phyloP scores from a whole-genome alignment of 2,329 filamentous ascomycete species.

The Tympanopsis confertula region DNA sequence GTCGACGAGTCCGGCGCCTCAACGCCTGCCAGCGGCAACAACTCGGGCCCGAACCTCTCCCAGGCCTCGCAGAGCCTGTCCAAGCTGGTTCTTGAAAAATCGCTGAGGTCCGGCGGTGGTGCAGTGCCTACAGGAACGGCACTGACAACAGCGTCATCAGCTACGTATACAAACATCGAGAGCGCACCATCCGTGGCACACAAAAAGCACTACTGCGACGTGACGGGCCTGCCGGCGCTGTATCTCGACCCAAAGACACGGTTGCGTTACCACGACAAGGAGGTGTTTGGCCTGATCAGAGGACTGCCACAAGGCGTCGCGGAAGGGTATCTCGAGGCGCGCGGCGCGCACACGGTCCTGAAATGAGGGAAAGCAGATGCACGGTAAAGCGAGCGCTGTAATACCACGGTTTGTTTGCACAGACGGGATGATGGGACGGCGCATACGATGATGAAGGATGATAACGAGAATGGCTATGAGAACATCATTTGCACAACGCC shows the following conservation, averaged over 20 bases:
- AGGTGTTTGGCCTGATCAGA: constrained; percentile 78
- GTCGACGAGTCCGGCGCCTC: constrained; percentile 45
- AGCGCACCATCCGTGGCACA: constrained; percentile 79
- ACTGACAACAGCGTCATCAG: constrained; percentile 47
- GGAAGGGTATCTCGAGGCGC: constrained; percentile 79
- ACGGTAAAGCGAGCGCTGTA: not conserved
- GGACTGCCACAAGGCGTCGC: constrained; percentile 69
- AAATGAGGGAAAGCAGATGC: constrained; percentile 46
- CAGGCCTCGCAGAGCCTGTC: constrained; percentile 79
- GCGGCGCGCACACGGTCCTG: constrained; percentile 84
- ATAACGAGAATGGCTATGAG: constrained; percentile 2
- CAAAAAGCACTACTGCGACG: constrained; percentile 84
- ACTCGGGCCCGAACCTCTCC: constrained; percentile 59
- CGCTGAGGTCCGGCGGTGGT: constrained; percentile 33
- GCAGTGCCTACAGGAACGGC: constrained; percentile 15
- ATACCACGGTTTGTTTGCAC: not conserved
- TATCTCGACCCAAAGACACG: constrained; percentile 94
- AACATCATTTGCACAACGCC: constrained; percentile 4
- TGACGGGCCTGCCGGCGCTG: constrained; percentile 81
- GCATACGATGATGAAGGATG: not conserved
- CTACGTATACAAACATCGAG: constrained; percentile 94
- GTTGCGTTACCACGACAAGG: constrained; percentile 81
- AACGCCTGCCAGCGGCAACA: constrained; percentile 34
- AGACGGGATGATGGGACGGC: not conserved
- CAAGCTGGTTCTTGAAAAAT: constrained; percentile 81